Evolutionary conservation across 352 stramenopile species (phyloP).

Genomic region (Phytophthora europaea): DNA sequence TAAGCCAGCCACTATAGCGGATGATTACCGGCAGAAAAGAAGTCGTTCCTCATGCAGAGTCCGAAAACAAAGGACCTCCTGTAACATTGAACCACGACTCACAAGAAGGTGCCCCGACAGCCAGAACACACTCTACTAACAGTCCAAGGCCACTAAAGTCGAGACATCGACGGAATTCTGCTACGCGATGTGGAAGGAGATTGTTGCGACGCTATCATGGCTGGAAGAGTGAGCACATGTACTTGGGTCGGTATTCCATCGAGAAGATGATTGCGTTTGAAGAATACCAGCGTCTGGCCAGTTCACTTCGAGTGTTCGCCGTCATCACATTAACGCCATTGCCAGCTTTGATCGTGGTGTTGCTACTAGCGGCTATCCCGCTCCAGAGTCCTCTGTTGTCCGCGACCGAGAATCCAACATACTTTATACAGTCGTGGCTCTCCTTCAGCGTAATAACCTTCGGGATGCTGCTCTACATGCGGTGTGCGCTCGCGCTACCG

Average conservation of each 20-base stretch:
- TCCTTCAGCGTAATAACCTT: constrained; percentile 13
- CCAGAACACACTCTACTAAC: background rate
- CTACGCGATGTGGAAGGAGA: background rate
- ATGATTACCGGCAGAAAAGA: background rate
- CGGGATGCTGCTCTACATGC: constrained; percentile 16
- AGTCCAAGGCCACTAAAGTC: background rate
- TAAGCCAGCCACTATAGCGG: background rate
- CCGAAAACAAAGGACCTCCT: background rate
- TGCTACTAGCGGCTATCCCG: constrained; percentile 15
- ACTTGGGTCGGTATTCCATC: constrained; percentile 41
- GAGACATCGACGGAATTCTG: background rate
- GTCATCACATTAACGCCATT: constrained; percentile 22
- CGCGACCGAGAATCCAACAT: background rate
- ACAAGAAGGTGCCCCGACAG: background rate
- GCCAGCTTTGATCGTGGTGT: background rate
- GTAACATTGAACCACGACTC: background rate
- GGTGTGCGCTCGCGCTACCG: constrained; percentile 23
- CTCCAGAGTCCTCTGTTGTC: constrained; percentile 11
- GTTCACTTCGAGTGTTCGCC: constrained; percentile 6
- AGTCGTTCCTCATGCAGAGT: background rate
- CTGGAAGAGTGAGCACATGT: constrained; percentile 42
- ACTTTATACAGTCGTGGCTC: constrained; percentile 22
- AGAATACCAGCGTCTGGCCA: constrained; percentile 23
- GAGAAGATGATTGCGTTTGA: constrained; percentile 39
- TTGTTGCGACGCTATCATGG: constrained; percentile 17